These are phyloP conservation scores for Botrytis squamosa DNA, from an alignment of 2,329 filamentous ascomycete genomes.

Conservation along the genomic window DNA sequence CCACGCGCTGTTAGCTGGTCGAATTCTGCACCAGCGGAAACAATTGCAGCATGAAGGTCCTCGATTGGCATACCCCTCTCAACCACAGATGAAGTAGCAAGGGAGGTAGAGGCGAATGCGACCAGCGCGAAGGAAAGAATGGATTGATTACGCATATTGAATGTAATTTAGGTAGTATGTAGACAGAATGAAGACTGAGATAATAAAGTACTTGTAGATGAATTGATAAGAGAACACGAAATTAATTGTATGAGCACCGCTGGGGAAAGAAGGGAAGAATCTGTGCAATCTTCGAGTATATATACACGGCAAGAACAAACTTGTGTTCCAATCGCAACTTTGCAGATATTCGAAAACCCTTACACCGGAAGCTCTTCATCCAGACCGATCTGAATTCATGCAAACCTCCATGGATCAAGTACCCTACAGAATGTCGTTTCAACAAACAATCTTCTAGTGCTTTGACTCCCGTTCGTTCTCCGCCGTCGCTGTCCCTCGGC, in stretches of 20 bases:
- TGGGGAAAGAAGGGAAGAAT: not conserved
- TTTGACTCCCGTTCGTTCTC: not conserved
- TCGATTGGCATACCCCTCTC: slow-evolving; percentile 11
- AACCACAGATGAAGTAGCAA: slow-evolving; percentile 1
- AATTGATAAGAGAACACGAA: not conserved
- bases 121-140: slow-evolving; percentile 20
- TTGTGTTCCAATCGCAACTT: slow-evolving; percentile 6
- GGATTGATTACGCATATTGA: slow-evolving; percentile 19
- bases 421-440: not conserved
- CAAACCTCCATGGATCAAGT: not conserved
- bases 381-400: not conserved
- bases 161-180: not conserved
- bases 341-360: not conserved
- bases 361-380: not conserved
- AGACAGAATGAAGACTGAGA: not conserved
- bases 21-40: slow-evolving; percentile 6
- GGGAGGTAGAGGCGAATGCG: slow-evolving; percentile 16
- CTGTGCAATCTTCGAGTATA: not conserved
- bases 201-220: not conserved
- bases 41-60: slow-evolving; percentile 13
- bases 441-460: slow-evolving; percentile 9
- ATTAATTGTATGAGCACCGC: slow-evolving; percentile 2
- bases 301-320: slow-evolving; percentile 5
- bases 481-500: not conserved
- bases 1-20: slow-evolving; percentile 8